Base-by-base conservation (phyloP, 371 early-diverging fungal species). In the Mortierella sp. region DNA sequence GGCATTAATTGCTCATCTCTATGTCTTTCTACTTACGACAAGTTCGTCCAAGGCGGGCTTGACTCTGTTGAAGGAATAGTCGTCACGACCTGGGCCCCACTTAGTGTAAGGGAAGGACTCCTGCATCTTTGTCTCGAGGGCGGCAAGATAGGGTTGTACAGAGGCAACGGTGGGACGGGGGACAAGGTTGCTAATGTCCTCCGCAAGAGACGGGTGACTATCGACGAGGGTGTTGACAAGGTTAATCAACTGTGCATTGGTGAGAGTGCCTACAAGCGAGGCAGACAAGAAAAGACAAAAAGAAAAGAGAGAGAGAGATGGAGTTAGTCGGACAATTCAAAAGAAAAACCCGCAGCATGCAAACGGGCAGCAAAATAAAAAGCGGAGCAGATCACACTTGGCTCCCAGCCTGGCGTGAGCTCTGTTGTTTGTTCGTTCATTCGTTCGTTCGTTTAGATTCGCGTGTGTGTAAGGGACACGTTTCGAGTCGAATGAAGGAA, bases 41-140 rank as follows among this genome's bases (percentile, higher is more conserved):
- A 97, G 89, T 73, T 97, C 97, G 6, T 90, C 83, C 31, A 98
- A 88, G 21, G 91, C 90, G 48, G 95, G 95, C 79, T 94, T 90
- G 60, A 98, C 96, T 80, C 99, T 91, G 83, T 96, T 95, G 88
- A 94, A 98, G 16, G 97, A 93, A 89, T 99, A 99, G 84, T 96
- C 96, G 83, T 96, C 95, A 72, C 92, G 90, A 28, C 92, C 92
- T 24, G 95, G 94, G 10, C 97, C 98, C 76, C 92, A 89, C 73
- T 94, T 94, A 72, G 92, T 93, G 90, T 97, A 99, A 0, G 98
- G 98, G 81, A 97, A 97, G 21, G 95, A 92, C 8, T 94, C 93
- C 45, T 88, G 89, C 68, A 98, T 88, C 57, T 91, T 91, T 81
- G 94, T 94, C 80, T 97, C 95, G 72, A 96, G 88, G 31, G 92